These are phyloP conservation scores for Brassica cretica DNA, from an alignment of 345 rosid genomes.

Conservation along the genomic window DNA sequence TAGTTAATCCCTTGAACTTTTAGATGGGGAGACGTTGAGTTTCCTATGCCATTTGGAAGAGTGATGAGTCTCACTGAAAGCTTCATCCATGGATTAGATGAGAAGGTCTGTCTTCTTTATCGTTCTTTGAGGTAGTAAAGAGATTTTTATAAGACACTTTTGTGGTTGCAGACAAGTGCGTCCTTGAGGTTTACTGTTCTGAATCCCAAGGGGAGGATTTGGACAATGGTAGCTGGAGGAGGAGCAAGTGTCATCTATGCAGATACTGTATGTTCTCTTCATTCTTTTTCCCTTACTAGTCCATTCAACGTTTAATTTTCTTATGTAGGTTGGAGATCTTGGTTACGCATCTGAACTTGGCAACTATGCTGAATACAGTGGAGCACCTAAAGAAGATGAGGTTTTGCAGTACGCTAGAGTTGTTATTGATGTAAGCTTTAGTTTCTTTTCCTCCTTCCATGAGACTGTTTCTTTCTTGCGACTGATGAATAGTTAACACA, in stretches of 20 bases:
- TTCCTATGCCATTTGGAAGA: conserved; percentile 94
- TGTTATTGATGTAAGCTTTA: conserved; percentile 65
- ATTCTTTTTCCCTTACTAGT: too few species aligned
- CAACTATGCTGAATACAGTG: conserved; percentile 96
- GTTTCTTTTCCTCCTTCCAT: neutral
- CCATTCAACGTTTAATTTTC: neutral
- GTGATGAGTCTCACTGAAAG: conserved; percentile 86
- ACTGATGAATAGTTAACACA: conserved; percentile 27
- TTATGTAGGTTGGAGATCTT: conserved; percentile 86
- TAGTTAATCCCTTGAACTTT: conserved; percentile 18
- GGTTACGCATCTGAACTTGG: conserved; percentile 91
- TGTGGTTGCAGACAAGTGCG: conserved; percentile 76
- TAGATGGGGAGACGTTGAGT: conserved; percentile 91
- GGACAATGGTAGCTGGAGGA: conserved; percentile 98
- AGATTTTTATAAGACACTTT: neutral
- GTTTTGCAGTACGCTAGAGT: conserved; percentile 98
- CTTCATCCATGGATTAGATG: conserved; percentile 88
- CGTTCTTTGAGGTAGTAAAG: conserved; percentile 2
- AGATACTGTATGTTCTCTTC: conserved; percentile 57
- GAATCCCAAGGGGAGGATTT: conserved; percentile 90
- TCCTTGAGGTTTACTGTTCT: conserved; percentile 93
- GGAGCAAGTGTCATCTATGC: conserved; percentile 99
- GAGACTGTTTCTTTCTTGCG: neutral
- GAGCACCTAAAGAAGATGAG: conserved; percentile 97
- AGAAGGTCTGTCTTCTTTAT: conserved; percentile 56